A percentile compares a stretch with the other conserved stretches of the same genome.
Conservation (phyloP, 2,329 filamentous ascomycete genomes). For the Epichloe typhina region DNA sequence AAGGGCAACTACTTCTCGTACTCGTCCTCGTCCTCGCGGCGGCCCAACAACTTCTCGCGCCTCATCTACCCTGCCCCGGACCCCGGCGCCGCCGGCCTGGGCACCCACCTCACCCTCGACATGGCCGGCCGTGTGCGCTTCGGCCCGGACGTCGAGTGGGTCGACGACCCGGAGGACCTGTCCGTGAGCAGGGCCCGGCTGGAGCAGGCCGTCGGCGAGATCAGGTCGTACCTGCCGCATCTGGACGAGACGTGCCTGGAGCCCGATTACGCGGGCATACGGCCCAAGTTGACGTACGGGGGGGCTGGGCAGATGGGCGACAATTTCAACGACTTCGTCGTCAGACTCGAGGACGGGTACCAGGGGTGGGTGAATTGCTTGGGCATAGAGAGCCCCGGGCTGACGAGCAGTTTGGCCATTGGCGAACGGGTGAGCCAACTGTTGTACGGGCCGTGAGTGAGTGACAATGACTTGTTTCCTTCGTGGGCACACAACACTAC, state of each 20-base stretch:
- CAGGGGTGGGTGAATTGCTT: conserved; percentile 78
- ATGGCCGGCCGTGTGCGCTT: conserved; percentile 75
- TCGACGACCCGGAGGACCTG: conserved; percentile 57
- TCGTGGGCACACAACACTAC: background rate
- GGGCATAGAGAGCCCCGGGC: conserved; percentile 84
- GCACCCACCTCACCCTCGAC: conserved; percentile 89
- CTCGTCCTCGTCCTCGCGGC: conserved; percentile 36
- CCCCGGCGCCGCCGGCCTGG: conserved; percentile 70
- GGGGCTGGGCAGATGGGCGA: conserved; percentile 48
- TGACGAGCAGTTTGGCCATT: conserved; percentile 80
- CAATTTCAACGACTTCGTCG: conserved; percentile 74
- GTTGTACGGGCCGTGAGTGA: conserved; percentile 25
- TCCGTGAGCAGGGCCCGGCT: conserved; percentile 51
- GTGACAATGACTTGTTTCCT: background rate
- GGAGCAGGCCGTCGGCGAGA: conserved; percentile 55
- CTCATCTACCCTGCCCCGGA: conserved; percentile 81
- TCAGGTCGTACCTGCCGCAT: conserved; percentile 63
- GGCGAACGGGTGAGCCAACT: conserved; percentile 55
- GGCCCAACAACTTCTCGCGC: conserved; percentile 46
- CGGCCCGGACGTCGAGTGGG: conserved; percentile 93
- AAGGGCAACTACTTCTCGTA: conserved; percentile 97
- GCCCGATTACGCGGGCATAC: conserved; percentile 82
- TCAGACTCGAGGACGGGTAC: conserved; percentile 63
- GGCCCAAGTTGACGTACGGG: conserved; percentile 61
- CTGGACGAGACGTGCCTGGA: conserved; percentile 53